A percentile compares a stretch with the other conserved stretches of the same genome.
Evolutionary conservation across 2,329 filamentous ascomycete species (phyloP).

Genomic region (Stemphylium beticola): DNA sequence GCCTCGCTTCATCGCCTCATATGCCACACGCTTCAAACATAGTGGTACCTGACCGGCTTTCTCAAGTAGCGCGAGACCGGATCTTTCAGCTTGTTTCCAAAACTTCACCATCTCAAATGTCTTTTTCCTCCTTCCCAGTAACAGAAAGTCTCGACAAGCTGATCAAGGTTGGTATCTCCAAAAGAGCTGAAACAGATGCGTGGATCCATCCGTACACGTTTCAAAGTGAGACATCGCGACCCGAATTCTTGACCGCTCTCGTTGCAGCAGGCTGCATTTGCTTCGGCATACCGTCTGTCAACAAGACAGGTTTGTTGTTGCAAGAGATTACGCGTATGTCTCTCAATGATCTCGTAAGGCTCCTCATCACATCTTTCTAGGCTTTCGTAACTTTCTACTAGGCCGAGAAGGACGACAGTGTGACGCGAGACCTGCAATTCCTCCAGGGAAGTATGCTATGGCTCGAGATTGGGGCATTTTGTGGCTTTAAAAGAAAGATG

Average conservation of each 20-base stretch:
- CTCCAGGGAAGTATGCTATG: constrained; percentile 59
- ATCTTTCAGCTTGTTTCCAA: constrained; percentile 42
- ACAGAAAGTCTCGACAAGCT: constrained; percentile 37
- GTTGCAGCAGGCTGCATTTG: constrained; percentile 43
- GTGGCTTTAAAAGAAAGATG: constrained; percentile 62
- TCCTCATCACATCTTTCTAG: no score
- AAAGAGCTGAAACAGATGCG: constrained; percentile 40
- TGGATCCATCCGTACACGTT: constrained; percentile 45
- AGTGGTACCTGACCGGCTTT: constrained; percentile 28
- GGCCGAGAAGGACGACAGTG: constrained; percentile 38
- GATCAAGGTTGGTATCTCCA: constrained; percentile 42
- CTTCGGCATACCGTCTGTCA: constrained; percentile 40
- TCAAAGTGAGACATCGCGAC: constrained; percentile 25
- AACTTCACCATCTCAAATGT: constrained; percentile 34
- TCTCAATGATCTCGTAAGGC: constrained; percentile 23
- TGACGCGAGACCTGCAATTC: constrained; percentile 55
- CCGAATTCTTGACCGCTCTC: constrained; percentile 37
- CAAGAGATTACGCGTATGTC: constrained; percentile 41
- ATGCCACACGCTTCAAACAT: constrained; percentile 33
- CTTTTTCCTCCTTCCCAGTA: constrained; percentile 40
- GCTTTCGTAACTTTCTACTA: no score
- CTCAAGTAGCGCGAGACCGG: constrained; percentile 29
- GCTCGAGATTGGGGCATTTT: constrained; percentile 62
- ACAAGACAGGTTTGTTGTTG: constrained; percentile 36
- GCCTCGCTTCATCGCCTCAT: constrained; percentile 39